phyloP scores from a whole-genome alignment of 371 early-diverging fungal genomes.

The Thermomucor indicae-seudaticae region DNA sequence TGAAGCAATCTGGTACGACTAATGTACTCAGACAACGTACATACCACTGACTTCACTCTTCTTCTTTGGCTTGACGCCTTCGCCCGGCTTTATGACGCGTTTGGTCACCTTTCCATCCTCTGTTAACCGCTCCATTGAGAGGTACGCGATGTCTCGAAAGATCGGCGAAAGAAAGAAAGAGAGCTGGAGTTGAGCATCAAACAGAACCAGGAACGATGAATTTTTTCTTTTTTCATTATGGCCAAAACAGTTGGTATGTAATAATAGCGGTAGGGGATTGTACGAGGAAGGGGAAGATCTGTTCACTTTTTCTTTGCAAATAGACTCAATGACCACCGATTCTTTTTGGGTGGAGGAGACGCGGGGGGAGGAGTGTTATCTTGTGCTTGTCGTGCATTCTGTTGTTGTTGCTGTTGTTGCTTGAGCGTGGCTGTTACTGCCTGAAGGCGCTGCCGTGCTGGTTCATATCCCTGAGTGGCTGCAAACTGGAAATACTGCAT shows the following conservation, averaged over 20 bases:
- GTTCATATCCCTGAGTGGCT: slow-evolving; percentile 42
- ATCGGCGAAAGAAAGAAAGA: not conserved
- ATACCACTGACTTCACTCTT: slow-evolving; percentile 24
- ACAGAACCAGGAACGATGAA: not conserved
- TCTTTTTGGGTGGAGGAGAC: slow-evolving; percentile 1
- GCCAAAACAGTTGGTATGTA: no score
- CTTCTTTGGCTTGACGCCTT: slow-evolving; percentile 15
- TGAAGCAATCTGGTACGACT: not conserved
- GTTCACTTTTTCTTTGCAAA: slow-evolving; percentile 4
- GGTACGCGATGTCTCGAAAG: not conserved
- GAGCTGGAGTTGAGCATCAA: no score
- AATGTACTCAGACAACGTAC: not conserved
- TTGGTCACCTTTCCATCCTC: slow-evolving; percentile 35
- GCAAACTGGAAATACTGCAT: slow-evolving; percentile 46
- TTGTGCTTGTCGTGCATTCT: not conserved
- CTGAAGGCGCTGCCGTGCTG: slow-evolving; percentile 26
- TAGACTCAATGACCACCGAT: not conserved
- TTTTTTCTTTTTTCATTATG: not conserved
- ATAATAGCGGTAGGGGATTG: no score
- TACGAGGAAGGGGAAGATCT: not conserved
- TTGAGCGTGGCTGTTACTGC: not conserved
- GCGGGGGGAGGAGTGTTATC: not conserved
- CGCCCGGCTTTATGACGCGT: slow-evolving; percentile 24
- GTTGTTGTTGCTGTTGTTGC: not conserved
- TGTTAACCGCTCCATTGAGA: slow-evolving; percentile 19